These are phyloP conservation scores for Penicillium longicatenatum DNA, from an alignment of 495 filamentous ascomycete genomes.

Conservation along the genomic window DNA sequence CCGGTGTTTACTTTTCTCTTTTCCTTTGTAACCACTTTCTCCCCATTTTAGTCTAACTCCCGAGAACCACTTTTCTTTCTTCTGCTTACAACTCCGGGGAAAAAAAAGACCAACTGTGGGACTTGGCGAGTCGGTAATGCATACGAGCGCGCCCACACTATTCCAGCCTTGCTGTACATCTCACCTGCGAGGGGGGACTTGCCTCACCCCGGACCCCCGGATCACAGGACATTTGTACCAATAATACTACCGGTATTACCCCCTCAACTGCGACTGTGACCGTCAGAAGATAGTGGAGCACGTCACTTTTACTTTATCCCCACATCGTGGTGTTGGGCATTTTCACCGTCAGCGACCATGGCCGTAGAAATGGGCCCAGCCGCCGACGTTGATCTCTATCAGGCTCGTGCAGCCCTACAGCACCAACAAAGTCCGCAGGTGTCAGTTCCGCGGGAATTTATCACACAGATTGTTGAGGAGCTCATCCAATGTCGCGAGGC, in stretches of 20 bases:
- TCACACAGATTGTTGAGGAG: slow-evolving; percentile 54
- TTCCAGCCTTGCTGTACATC: slow-evolving; percentile 8
- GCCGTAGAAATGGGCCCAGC: slow-evolving; percentile 21
- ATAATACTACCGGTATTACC: background rate
- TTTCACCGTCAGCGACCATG: slow-evolving; percentile 15
- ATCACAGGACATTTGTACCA: background rate
- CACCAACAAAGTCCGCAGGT: slow-evolving; percentile 66
- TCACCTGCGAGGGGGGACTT: slow-evolving; percentile 6
- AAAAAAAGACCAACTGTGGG: background rate
- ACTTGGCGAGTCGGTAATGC: slow-evolving; percentile 12
- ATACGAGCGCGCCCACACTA: slow-evolving; percentile 8
- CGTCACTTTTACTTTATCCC: background rate
- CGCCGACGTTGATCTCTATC: slow-evolving; percentile 60
- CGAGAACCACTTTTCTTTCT: background rate
- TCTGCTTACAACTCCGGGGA: background rate
- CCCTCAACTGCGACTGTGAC: background rate
- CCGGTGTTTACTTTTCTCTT: slow-evolving; percentile 2
- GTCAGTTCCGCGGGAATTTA: slow-evolving; percentile 59
- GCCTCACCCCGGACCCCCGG: slow-evolving; percentile 1
- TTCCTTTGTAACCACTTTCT: background rate
- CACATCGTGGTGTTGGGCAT: background rate
- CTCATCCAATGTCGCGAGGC: slow-evolving; percentile 39
- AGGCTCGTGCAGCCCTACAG: slow-evolving; percentile 64
- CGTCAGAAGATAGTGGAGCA: slow-evolving; percentile 1
- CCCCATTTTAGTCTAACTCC: background rate